Base-by-base conservation (phyloP, 768 basidiomycete genomes). In the Phylloporus scabripes region DNA sequence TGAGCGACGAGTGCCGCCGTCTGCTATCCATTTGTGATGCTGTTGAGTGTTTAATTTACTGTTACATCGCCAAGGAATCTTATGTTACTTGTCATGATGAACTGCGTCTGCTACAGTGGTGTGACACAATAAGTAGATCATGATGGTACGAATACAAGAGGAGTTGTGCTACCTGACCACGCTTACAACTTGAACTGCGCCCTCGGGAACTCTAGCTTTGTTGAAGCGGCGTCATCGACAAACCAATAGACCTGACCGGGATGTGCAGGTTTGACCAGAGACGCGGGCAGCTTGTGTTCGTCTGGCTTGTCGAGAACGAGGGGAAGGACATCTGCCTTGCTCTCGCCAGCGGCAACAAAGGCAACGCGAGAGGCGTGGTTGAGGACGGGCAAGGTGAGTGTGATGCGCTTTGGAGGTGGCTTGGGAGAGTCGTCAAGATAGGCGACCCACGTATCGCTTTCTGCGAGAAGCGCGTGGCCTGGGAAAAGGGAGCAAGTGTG, bases 401-500 rank as follows among this genome's bases (percentile, higher is more conserved):
- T 98, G 69, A 97, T 87, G 53, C 96, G 82, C 60, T 78, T 82
- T 11, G 83, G 74, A 11, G 96, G 96, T 0, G 92, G 92, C 69
- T 99, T 98, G 20, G 96, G 96, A 33, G 87, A 87, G 72, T 98
- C 92, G 17, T 88, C 83, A 60, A 99, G 74, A 67, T 82, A 87
- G 1, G 94, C 95, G 20, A 99, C 89, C 96, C 96, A 99, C 51
- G 90, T 80, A 66, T 92, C 91, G 43, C 76, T 79, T 70, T 96
- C 95, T n/a, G 70, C 52, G 42, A 99, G 78, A 33, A 97, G 78
- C 32, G 68, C 70, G 63, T 98, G 95, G n/a, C 78, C 87, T 8
- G 96, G 96, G 81, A 99, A 99, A 57, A 99, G 83, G 7, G 90
- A 93, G 53, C 87, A 92, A 36, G 95, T 98, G 74, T 99, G 96